Evolutionary conservation across 257 asterid species (phyloP).

Genomic region (Prunella vulgaris): DNA sequence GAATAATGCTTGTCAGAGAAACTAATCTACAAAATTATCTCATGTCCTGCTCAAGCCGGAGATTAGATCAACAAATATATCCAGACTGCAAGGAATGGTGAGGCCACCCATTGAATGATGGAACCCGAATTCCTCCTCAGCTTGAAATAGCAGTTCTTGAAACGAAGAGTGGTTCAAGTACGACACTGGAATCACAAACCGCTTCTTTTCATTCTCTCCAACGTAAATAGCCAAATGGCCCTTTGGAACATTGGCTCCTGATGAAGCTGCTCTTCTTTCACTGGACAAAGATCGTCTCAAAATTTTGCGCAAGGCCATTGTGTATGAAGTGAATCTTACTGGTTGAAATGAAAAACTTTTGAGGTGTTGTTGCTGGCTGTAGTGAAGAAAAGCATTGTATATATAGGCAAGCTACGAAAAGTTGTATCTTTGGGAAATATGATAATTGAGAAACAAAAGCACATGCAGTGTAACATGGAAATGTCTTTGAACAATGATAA

Average conservation of each 20-base stretch:
- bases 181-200: neutral
- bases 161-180: neutral
- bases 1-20: neutral
- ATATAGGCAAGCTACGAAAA: neutral
- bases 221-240: neutral
- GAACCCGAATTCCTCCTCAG: neutral
- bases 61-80: neutral
- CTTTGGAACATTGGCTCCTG: neutral
- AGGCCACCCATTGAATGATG: neutral
- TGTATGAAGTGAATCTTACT: neutral
- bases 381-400: neutral
- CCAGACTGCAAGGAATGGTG: neutral
- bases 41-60: neutral
- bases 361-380: neutral
- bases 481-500: neutral
- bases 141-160: neutral
- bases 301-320: neutral
- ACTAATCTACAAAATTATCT: neutral
- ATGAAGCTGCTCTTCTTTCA: neutral
- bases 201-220: neutral
- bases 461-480: conserved; percentile 11
- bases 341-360: neutral
- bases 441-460: neutral
- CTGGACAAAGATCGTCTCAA: neutral
- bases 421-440: neutral